phyloP scores from a whole-genome alignment of 495 filamentous ascomycete genomes.

The Sporormia fimetaria region DNA sequence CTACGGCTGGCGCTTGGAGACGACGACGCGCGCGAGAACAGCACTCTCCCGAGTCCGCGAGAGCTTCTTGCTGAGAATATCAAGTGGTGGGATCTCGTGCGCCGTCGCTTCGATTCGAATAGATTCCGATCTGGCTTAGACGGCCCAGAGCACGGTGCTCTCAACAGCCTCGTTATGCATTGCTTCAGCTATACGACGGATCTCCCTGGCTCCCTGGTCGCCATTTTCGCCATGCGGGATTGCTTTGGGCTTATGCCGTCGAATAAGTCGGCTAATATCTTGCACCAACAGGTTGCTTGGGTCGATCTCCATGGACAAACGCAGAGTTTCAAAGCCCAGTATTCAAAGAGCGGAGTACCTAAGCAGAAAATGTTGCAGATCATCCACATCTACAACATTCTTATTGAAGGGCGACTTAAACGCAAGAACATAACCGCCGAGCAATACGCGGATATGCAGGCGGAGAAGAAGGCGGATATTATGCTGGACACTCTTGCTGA shows the following conservation, averaged over 20 bases:
- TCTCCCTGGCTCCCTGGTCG: conserved; percentile 20
- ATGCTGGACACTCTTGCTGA: conserved; percentile 20
- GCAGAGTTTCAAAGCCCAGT: background rate
- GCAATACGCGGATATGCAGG: conserved; percentile 5
- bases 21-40: conserved; percentile 3
- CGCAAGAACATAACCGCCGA: conserved; percentile 4
- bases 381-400: conserved; percentile 9
- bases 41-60: conserved; percentile 14
- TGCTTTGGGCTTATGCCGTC: conserved; percentile 10
- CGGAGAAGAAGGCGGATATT: conserved; percentile 10
- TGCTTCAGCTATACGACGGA: conserved; percentile 21
- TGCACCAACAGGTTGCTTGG: conserved; percentile 16
- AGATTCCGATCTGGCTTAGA: conserved; percentile 12
- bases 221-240: conserved; percentile 10
- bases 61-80: conserved; percentile 16
- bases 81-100: conserved; percentile 7
- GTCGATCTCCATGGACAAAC: conserved; percentile 8
- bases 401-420: conserved; percentile 12
- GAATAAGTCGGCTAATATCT: conserved; percentile 4
- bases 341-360: background rate
- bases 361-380: conserved; percentile 5
- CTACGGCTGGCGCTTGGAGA: conserved; percentile 18
- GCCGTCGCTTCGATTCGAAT: conserved; percentile 2
- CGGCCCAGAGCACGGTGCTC: conserved; percentile 10
- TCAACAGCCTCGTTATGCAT: conserved; percentile 16